Base-by-base conservation (phyloP, 2,329 filamentous ascomycete genomes). In the Bipolaris gigantea region DNA sequence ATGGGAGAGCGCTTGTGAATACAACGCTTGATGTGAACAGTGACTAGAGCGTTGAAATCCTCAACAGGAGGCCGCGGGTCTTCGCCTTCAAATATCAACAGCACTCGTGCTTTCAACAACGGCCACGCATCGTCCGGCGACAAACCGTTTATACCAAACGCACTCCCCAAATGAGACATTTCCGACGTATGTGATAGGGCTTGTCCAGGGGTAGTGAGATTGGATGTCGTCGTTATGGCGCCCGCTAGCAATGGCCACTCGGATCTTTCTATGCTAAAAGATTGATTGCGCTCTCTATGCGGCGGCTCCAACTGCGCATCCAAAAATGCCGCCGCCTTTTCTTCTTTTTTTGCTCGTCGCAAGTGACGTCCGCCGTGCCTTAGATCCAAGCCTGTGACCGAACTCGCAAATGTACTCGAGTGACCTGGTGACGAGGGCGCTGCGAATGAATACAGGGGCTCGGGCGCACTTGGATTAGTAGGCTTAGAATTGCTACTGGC, bases 81-180 rank as follows among this genome's bases (percentile, higher is more conserved):
- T 67, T 93, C 90, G 27, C 89, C 89, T 61, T 92, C 89, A 61
- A 94, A 95, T 2, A 94, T 85, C 52, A 88, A 83, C 4, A 93
- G 78, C 36, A 94, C 78, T 62, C 89, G 88, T 3, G 88, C 86
- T 72, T 89, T 91, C 16, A 94, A 74, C 53, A 89, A 85, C 0
- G 90, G 89, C 90, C 90, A 94, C 5, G 90, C 90, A 72, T 94
- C 89, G 62, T 94, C 90, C 0, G 79, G 77, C 5, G 77, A 77
- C 39, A 82, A 74, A 4, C 78, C 78, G 21, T 75, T 70, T 13
- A 81, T 62, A 5, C 79, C 79, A 67, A 81, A 81, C 1, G 75
- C 72, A 16, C 72, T 71, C 3, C 79, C 79, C 5, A 81, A 67
- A 48, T 69, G 76, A 33, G 74, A 70, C 66, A 81, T 76, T 52